These are phyloP conservation scores for Stylonectria norvegica DNA, from an alignment of 2,329 filamentous ascomycete species.

Conservation along the genomic window DNA sequence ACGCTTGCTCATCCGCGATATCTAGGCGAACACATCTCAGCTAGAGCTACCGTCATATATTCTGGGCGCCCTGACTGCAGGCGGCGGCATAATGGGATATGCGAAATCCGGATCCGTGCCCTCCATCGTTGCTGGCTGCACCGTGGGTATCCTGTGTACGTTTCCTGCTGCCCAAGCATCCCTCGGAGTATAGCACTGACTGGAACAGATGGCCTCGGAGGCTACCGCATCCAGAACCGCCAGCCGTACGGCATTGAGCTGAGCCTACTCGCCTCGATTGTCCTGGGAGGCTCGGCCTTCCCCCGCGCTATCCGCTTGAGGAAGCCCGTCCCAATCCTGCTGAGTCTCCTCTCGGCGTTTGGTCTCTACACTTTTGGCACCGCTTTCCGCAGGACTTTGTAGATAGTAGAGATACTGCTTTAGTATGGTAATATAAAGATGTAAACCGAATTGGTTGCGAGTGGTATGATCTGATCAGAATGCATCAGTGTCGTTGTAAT, in stretches of 20 bases:
- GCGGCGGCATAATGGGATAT: slow-evolving; percentile 85
- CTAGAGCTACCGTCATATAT: slow-evolving; percentile 64
- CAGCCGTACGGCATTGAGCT: slow-evolving; percentile 83
- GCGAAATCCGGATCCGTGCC: slow-evolving; percentile 80
- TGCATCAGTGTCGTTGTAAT: slow-evolving; percentile 8
- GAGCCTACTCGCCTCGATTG: slow-evolving; percentile 79
- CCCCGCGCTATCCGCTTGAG: slow-evolving; percentile 78
- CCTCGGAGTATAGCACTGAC: slow-evolving; percentile 5
- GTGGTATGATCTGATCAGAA: no score
- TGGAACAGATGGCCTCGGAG: slow-evolving; percentile 67
- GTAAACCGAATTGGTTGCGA: no score
- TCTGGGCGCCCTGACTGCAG: slow-evolving; percentile 77
- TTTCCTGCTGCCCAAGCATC: slow-evolving; percentile 8
- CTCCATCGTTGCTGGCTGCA: slow-evolving; percentile 78
- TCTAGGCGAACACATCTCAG: no score
- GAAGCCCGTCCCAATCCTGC: slow-evolving; percentile 78
- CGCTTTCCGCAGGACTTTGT: slow-evolving; percentile 52
- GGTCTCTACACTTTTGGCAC: slow-evolving; percentile 77
- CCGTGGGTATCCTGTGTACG: slow-evolving; percentile 67
- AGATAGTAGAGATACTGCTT: slow-evolving; percentile 6
- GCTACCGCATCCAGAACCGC: slow-evolving; percentile 71
- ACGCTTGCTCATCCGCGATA: no score
- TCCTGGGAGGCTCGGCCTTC: slow-evolving; percentile 79
- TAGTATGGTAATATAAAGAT: not conserved
- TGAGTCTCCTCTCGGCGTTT: slow-evolving; percentile 76